A percentile compares a stretch with the other conserved stretches of the same genome.
phyloP scores from a whole-genome alignment of 2,329 filamentous ascomycete genomes.

The Penicillium sp. region DNA sequence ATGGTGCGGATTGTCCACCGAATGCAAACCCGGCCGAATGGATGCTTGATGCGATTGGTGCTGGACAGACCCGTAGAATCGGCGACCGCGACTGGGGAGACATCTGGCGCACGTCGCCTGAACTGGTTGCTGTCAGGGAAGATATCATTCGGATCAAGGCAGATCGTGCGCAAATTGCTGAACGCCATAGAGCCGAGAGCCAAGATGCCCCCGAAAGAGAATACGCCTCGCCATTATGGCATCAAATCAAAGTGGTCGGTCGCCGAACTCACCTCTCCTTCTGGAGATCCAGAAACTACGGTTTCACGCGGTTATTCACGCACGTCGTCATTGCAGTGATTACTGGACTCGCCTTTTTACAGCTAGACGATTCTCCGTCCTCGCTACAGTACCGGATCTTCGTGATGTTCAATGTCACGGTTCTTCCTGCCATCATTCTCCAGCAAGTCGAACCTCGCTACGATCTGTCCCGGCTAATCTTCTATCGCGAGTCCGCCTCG shows the following conservation, averaged over 20 bases:
- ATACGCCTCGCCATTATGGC: slow-evolving; percentile 71
- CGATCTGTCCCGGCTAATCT: slow-evolving; percentile 70
- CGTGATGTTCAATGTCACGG: slow-evolving; percentile 79
- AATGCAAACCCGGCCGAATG: slow-evolving; percentile 51
- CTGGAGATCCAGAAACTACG: slow-evolving; percentile 83
- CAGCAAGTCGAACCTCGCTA: slow-evolving; percentile 81
- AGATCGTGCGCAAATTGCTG: slow-evolving; percentile 49
- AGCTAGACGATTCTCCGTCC: slow-evolving; percentile 67
- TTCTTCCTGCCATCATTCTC: slow-evolving; percentile 76
- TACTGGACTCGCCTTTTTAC: slow-evolving; percentile 71
- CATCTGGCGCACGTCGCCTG: slow-evolving; percentile 67
- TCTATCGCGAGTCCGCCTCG: slow-evolving; percentile 76
- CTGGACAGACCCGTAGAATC: slow-evolving; percentile 64
- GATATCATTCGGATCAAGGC: slow-evolving; percentile 63
- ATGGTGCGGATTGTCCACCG: slow-evolving; percentile 48
- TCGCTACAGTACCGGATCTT: slow-evolving; percentile 83
- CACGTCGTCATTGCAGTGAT: slow-evolving; percentile 72
- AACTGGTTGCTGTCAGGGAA: slow-evolving; percentile 61
- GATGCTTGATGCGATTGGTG: slow-evolving; percentile 59
- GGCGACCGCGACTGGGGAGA: slow-evolving; percentile 74
- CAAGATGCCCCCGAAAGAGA: slow-evolving; percentile 57
- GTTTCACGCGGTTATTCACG: slow-evolving; percentile 80
- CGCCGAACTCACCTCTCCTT: slow-evolving; percentile 68
- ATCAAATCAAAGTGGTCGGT: slow-evolving; percentile 72
- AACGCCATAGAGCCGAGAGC: slow-evolving; percentile 33